A percentile compares a stretch with the other conserved stretches of the same genome.
Conservation (phyloP, 1,139 yeast species). For the Blastobotrys ciferrii region DNA sequence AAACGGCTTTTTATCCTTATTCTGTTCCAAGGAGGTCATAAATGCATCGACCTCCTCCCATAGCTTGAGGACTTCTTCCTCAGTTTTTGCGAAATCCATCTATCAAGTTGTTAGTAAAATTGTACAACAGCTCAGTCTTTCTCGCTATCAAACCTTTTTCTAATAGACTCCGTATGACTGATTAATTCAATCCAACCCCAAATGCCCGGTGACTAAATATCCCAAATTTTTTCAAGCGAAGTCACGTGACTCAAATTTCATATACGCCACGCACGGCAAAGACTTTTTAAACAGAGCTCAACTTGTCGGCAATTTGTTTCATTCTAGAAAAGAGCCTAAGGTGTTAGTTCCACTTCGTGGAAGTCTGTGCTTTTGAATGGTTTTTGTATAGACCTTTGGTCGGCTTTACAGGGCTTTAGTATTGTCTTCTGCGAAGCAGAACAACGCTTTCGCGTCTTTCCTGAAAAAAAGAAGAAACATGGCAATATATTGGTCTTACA, state of each 20-base stretch:
- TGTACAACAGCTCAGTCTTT: neutral
- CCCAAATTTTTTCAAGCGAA: constrained; percentile 4
- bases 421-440: too few relatives aligned
- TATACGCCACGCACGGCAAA: neutral
- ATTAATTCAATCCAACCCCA: neutral
- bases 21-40: constrained; percentile 77
- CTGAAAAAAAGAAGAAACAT: too few relatives aligned
- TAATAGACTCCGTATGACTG: neutral
- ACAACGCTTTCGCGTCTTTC: too few relatives aligned
- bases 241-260: neutral
- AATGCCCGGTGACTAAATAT: constrained; percentile 1
- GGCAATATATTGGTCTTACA: too few relatives aligned
- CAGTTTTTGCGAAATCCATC: constrained; percentile 78
- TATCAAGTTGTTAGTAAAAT: constrained; percentile 2
- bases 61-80: constrained; percentile 68
- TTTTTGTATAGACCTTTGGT: too few relatives aligned
- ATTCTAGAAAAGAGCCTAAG: too few relatives aligned
- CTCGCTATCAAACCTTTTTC: constrained; percentile 1
- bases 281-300: too few relatives aligned
- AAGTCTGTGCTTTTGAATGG: too few relatives aligned
- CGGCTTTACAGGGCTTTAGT: too few relatives aligned
- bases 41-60: constrained; percentile 95
- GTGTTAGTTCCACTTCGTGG: too few relatives aligned
- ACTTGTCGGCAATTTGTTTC: too few relatives aligned
- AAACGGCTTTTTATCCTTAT: constrained; percentile 82